Evolutionary conservation across 345 rosid species (phyloP), one percentile per base, ranked within the genome.

Genomic region (Acer yangbiense): DNA sequence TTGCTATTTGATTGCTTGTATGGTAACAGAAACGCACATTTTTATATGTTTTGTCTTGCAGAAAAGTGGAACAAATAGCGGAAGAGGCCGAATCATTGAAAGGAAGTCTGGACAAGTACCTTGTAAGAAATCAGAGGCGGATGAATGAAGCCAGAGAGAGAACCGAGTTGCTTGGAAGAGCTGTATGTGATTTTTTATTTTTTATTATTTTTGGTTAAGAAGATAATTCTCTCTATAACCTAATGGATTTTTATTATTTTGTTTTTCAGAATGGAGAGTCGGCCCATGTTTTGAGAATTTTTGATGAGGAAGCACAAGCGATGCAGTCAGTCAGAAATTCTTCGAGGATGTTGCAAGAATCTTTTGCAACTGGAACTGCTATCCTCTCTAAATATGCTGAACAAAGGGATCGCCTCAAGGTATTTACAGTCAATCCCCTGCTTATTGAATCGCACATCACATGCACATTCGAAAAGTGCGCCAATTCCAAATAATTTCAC

Each of bases 351-450:
- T 77, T 93, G 18, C 91, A 92, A 88, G 98, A 96, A 63, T 89
- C 99, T 0, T 89, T 82, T 77, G 84, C 93, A 7, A 91, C 92
- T 20, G 99, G 97, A 61, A 83, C 92, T 23, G 95, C 97, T 21
- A 91, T 93, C 58, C 97, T 96, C 67, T 76, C 92, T 60, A 96
- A 91, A 68, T 93, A 96, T 80, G 87, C 98, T 0, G 94, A 94
- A 80, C 99, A 95, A 86, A 88, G 98, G 76, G 97, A 95, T 71
- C 97, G 90, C 65, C 80, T 95, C 74, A 95, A 95, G 98, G 99
- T 94, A 86, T 16, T 9, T 1, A 11, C 16, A 2, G 2, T 46
- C 17, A 54, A 11, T 9, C 10, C 46, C 46, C 46, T 43, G 46
- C 46, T 43, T 43, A 43, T 35, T 35, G 39, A 35, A 35, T 35